phyloP scores from a whole-genome alignment of 2,329 filamentous ascomycete genomes.

The Calonectria montana region DNA sequence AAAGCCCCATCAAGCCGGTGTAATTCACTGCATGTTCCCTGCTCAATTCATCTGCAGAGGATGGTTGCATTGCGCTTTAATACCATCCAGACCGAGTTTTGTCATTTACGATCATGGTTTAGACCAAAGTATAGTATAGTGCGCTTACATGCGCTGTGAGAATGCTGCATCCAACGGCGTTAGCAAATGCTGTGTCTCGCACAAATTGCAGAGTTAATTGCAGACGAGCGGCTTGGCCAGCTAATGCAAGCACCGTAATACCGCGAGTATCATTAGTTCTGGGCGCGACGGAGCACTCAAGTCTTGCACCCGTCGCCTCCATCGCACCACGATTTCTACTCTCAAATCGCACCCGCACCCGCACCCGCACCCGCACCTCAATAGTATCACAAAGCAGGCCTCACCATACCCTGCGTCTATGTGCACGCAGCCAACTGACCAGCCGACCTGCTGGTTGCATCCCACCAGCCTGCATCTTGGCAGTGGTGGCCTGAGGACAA shows the following conservation, averaged over 20 bases:
- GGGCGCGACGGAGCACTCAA: not conserved
- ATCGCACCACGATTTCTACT: not conserved
- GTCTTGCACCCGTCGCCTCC: not conserved
- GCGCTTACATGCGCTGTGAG: conserved; percentile 13
- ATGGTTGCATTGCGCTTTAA: conserved; percentile 19
- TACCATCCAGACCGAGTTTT: conserved; percentile 4
- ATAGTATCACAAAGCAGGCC: conserved; percentile 10
- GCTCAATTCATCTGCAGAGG: conserved; percentile 11
- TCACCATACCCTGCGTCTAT: conserved; percentile 2
- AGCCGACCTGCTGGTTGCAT: conserved; percentile 1
- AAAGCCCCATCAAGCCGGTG: conserved; percentile 1
- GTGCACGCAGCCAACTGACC: not conserved
- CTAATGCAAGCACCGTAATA: not conserved
- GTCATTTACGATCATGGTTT: not conserved
- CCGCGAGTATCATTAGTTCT: not conserved
- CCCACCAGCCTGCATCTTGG: not conserved
- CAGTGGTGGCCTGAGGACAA: not conserved
- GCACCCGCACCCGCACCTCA: not conserved
- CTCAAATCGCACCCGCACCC: not conserved
- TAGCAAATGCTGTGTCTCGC: not conserved
- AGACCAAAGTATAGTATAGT: conserved; percentile 17
- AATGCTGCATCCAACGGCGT: not conserved
- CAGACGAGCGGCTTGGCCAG: not conserved
- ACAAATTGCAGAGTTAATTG: not conserved
- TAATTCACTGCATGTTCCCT: conserved; percentile 6